These are phyloP conservation scores for Hondaea fermentalgiana DNA, from an alignment of 108 stramenopile genomes.

Conservation along the genomic window DNA sequence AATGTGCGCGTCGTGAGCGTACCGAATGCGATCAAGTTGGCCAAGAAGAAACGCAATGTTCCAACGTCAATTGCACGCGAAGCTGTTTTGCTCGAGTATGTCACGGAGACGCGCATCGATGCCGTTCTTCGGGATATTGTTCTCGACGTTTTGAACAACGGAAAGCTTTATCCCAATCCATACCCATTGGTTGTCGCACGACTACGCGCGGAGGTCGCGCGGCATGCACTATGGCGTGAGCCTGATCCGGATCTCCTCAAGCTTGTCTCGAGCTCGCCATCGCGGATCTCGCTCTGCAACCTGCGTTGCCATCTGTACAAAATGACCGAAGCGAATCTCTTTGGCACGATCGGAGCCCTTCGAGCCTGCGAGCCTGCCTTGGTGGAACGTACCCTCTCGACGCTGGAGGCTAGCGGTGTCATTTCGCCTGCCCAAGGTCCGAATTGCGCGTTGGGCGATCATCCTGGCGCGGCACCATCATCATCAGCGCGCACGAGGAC, in stretches of 20 bases:
- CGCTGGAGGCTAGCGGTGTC: neutral
- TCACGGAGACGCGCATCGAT: constrained; percentile 5
- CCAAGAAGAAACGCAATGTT: constrained; percentile 2
- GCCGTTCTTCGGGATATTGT: neutral
- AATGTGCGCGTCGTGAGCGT: neutral
- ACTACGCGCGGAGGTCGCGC: neutral
- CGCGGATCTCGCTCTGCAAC: neutral
- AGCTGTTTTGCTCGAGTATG: neutral
- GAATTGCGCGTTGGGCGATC: neutral
- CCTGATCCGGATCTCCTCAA: neutral
- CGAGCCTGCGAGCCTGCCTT: neutral
- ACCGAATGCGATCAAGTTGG: neutral
- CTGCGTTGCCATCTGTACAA: neutral
- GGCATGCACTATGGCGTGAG: neutral
- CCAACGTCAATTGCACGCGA: neutral
- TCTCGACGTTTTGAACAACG: neutral
- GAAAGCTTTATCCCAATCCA: neutral
- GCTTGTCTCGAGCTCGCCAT: neutral
- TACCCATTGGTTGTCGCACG: neutral
- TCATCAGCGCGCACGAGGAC: neutral
- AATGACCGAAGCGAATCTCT: neutral
- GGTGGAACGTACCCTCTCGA: neutral
- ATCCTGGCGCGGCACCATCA: neutral
- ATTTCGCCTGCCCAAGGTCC: neutral
- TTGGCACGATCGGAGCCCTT: neutral